Evolutionary conservation across 495 filamentous ascomycete genomes (phyloP).

Genomic region (Penicillium soppii): DNA sequence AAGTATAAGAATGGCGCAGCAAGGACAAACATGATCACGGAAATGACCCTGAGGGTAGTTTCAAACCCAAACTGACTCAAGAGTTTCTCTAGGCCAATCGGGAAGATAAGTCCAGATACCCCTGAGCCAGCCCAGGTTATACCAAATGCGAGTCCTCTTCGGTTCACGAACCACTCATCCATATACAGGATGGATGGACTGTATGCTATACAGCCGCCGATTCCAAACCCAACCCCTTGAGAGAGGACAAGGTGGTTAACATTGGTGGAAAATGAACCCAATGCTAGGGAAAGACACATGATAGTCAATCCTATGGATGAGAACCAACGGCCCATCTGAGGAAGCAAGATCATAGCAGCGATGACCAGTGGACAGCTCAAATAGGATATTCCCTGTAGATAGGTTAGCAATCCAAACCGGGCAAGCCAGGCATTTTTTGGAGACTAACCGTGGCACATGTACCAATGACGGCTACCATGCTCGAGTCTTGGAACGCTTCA

Average conservation of each 20-base stretch:
- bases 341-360: conserved; percentile 21
- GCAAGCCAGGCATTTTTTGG: not conserved
- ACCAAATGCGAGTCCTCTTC: conserved; percentile 49
- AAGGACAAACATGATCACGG: conserved; percentile 42
- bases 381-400: conserved; percentile 20
- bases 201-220: conserved; percentile 49
- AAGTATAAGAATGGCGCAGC: conserved; percentile 56
- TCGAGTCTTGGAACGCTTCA: conserved; percentile 29
- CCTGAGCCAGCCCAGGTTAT: conserved; percentile 50
- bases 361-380: conserved; percentile 15
- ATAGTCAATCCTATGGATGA: conserved; percentile 24
- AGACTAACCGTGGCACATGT: conserved; percentile 46
- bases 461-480: conserved; percentile 43
- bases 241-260: conserved; percentile 48
- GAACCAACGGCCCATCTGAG: conserved; percentile 14
- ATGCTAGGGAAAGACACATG: conserved; percentile 38
- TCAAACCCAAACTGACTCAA: conserved; percentile 50
- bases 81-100: conserved; percentile 47
- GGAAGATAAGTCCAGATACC: conserved; percentile 41
- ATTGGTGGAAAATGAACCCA: conserved; percentile 44
- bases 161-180: conserved; percentile 53
- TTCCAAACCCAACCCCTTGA: conserved; percentile 50
- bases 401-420: not conserved
- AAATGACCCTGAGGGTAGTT: conserved; percentile 51
- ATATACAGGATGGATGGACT: conserved; percentile 48